Evolutionary conservation across 2,329 filamentous ascomycete species (phyloP).

Genomic region (Thielaviopsis populi): DNA sequence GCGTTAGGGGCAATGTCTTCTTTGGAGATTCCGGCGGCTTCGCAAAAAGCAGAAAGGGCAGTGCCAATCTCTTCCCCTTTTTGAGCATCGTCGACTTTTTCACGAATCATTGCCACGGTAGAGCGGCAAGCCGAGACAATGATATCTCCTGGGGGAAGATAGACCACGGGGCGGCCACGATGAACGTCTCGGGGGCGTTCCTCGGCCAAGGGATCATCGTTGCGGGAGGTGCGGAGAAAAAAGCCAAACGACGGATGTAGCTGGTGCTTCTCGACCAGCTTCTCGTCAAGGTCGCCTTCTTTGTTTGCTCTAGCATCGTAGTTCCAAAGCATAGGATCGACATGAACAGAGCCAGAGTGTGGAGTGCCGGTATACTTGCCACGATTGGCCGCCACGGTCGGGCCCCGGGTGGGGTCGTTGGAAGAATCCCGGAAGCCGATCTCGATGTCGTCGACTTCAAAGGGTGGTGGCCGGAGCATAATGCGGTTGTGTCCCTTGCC

Average conservation of each 20-base stretch:
- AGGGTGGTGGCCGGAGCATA: conserved; percentile 33
- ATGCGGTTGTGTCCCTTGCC: conserved; percentile 37
- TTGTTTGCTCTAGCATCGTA: conserved; percentile 37
- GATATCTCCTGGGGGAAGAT: conserved; percentile 32
- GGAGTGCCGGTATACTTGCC: conserved; percentile 40
- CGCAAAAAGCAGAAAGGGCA: conserved; percentile 27
- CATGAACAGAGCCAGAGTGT: conserved; percentile 38
- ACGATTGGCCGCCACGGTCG: conserved; percentile 25
- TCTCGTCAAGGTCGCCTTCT: conserved; percentile 37
- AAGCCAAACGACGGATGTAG: conserved; percentile 41
- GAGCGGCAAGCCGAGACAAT: conserved; percentile 36
- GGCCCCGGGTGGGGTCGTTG: conserved; percentile 35
- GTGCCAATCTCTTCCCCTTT: conserved; percentile 25
- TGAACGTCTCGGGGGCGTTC: conserved; percentile 22
- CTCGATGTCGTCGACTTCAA: conserved; percentile 36
- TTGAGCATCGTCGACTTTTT: conserved; percentile 24
- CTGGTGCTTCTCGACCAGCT: conserved; percentile 33
- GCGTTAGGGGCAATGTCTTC: conserved; percentile 14
- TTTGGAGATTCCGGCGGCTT: conserved; percentile 21
- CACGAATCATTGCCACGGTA: conserved; percentile 25
- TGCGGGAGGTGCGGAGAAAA: conserved; percentile 34
- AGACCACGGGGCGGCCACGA: conserved; percentile 34
- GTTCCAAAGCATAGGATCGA: conserved; percentile 38
- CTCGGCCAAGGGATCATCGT: conserved; percentile 25
- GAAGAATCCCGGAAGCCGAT: conserved; percentile 46